Conservation (phyloP, 768 basidiomycete species). For the Naganishia antarctica region DNA sequence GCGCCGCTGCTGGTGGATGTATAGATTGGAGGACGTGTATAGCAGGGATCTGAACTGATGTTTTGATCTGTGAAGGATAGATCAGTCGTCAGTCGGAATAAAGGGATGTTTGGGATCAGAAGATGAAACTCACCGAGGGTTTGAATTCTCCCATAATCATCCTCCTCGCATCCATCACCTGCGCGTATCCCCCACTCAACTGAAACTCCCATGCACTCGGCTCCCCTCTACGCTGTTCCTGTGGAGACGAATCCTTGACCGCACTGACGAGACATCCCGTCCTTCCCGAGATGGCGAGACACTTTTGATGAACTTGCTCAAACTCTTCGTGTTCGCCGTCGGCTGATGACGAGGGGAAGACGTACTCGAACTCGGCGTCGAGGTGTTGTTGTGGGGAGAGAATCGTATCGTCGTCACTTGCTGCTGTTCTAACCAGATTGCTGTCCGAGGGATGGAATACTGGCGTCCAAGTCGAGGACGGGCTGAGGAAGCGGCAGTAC, state of each 20-base stretch:
- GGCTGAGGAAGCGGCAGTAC: not conserved
- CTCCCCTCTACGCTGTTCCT: too few species aligned
- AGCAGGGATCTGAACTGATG: conserved; percentile 81
- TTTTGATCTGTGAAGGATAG: conserved; percentile 60
- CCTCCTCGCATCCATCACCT: conserved; percentile 84
- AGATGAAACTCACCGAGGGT: conserved; percentile 64
- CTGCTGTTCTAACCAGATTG: not conserved
- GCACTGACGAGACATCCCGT: conserved; percentile 82
- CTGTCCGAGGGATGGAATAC: not conserved
- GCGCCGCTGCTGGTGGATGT: conserved; percentile 57
- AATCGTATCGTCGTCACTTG: not conserved
- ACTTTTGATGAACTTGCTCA: conserved; percentile 73
- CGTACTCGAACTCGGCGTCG: conserved; percentile 16
- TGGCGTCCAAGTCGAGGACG: not conserved
- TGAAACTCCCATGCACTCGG: conserved; percentile 66
- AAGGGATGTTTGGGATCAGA: not conserved
- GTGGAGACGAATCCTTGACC: conserved; percentile 50
- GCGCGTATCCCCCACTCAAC: conserved; percentile 82
- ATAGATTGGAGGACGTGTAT: conserved; percentile 76
- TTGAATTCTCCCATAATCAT: conserved; percentile 85
- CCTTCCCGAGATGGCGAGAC: conserved; percentile 68
- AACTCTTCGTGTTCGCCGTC: conserved; percentile 55
- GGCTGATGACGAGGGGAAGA: conserved; percentile 21
- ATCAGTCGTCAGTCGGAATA: not conserved
- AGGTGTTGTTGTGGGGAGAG: not conserved